These are phyloP conservation scores for Monilinia aucupariae DNA, from an alignment of 2,329 filamentous ascomycete genomes.

Conservation along the genomic window DNA sequence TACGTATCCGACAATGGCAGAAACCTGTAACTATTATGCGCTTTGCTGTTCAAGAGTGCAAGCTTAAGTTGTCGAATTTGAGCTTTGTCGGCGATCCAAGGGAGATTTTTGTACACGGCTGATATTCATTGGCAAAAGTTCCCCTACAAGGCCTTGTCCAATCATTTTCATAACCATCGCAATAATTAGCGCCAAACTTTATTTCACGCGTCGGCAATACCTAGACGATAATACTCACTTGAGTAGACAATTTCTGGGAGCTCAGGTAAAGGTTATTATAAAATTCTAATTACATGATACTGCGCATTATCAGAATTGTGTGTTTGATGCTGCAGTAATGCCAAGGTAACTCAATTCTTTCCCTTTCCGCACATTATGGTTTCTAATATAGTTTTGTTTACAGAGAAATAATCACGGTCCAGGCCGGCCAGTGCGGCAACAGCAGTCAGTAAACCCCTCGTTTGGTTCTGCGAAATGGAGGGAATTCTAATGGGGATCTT, in stretches of 20 bases:
- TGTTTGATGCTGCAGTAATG: constrained; percentile 32
- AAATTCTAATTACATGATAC: neutral
- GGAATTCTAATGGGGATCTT: constrained; percentile 17
- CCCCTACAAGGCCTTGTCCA: constrained; percentile 12
- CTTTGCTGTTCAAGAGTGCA: neutral
- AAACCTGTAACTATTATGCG: neutral
- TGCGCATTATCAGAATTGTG: constrained; percentile 1
- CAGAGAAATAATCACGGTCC: constrained; percentile 98
- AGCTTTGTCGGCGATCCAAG: constrained; percentile 1
- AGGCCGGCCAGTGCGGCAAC: constrained; percentile 98
- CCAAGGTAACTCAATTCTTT: constrained; percentile 30
- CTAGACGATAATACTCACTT: too few relatives aligned
- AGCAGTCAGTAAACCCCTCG: constrained; percentile 65
- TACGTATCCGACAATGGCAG: neutral
- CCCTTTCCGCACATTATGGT: constrained; percentile 4
- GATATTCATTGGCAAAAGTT: constrained; percentile 9
- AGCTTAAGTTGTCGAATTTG: neutral
- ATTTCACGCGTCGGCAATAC: constrained; percentile 13
- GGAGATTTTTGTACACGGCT: neutral
- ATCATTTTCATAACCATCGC: constrained; percentile 16
- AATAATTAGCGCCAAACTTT: constrained; percentile 15
- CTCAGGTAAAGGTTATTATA: neutral
- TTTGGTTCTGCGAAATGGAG: neutral
- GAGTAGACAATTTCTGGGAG: constrained; percentile 6
- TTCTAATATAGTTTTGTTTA: constrained; percentile 15